A percentile compares a stretch with the other conserved stretches of the same genome.
phyloP scores from a whole-genome alignment of 2,329 filamentous ascomycete genomes.

The Aspergillus carbonarius region DNA sequence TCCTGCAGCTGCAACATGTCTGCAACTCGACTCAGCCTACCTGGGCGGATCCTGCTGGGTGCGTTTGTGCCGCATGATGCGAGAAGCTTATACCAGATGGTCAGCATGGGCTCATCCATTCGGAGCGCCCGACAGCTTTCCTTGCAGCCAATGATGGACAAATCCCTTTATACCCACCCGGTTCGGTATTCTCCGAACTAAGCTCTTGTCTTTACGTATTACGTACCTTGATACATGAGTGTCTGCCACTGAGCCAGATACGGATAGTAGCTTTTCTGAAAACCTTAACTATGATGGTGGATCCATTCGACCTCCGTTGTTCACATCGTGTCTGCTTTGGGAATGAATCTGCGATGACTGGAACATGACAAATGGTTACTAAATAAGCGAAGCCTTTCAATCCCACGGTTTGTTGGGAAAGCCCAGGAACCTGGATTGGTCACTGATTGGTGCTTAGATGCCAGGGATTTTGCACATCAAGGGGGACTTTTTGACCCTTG shows the following conservation, averaged over 20 bases:
- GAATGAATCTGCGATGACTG: not conserved
- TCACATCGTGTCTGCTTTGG: not conserved
- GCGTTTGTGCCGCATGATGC: not conserved
- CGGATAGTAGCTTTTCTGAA: too few species aligned
- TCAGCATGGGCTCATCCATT: not conserved
- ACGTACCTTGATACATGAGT: not conserved
- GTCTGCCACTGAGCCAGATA: too few species aligned
- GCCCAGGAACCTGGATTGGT: too few species aligned
- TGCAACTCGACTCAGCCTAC: not conserved
- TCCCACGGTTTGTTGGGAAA: not conserved
- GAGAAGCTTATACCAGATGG: not conserved
- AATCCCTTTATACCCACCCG: not conserved
- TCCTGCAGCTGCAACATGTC: too few species aligned
- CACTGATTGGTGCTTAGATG: too few species aligned
- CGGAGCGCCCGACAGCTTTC: not conserved
- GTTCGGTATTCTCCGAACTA: not conserved
- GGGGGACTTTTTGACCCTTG: too few species aligned
- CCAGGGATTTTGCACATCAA: too few species aligned
- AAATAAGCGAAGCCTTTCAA: not conserved
- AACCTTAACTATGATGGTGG: too few species aligned
- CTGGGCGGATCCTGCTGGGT: not conserved
- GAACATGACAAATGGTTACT: not conserved
- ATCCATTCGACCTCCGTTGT: too few species aligned
- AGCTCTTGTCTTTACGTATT: not conserved
- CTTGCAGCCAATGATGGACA: not conserved